These are phyloP conservation scores for Vigna unguiculata DNA, from an alignment of 306 rosid species.

Conservation along the genomic window DNA sequence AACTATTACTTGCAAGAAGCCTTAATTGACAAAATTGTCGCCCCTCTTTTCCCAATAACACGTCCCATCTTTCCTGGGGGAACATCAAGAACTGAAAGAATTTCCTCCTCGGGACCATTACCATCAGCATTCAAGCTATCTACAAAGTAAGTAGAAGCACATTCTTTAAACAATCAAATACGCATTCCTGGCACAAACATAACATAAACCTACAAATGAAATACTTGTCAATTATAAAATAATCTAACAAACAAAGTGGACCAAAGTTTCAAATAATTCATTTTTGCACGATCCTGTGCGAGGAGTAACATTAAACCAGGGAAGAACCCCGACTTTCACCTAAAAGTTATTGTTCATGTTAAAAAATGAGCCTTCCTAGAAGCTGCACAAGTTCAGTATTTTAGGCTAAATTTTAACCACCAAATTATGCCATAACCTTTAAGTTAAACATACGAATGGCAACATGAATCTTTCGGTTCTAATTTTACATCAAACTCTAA, in stretches of 20 bases:
- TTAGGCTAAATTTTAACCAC: constrained; percentile 30
- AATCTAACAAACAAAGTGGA: constrained; percentile 35
- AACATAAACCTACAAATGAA: constrained; percentile 39
- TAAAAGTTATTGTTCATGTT: constrained; percentile 2
- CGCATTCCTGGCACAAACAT: constrained; percentile 16
- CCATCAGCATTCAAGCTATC: constrained; percentile 65
- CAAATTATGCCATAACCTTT: constrained; percentile 32
- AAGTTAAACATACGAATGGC: constrained; percentile 23
- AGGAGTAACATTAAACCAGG: neutral
- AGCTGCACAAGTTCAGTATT: constrained; percentile 25
- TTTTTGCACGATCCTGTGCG: constrained; percentile 22
- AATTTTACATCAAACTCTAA: constrained; percentile 32
- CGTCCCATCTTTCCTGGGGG: constrained; percentile 94
- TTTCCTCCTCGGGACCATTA: constrained; percentile 80
- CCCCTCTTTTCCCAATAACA: constrained; percentile 84
- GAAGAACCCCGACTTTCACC: constrained; percentile 3
- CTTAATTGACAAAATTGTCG: constrained; percentile 81
- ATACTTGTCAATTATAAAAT: constrained; percentile 14
- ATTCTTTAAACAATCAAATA: constrained; percentile 36
- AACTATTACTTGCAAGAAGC: constrained; percentile 78
- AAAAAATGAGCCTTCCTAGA: constrained; percentile 1
- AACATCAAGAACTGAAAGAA: constrained; percentile 89
- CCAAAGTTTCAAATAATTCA: constrained; percentile 19
- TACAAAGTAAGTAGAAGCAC: constrained; percentile 41
- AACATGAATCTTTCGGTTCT: constrained; percentile 33